Evolutionary conservation across 192 early-diverging fungal genomes (phyloP), one percentile per base, ranked within the genome.

Genomic region (Oehlia diaphana): DNA sequence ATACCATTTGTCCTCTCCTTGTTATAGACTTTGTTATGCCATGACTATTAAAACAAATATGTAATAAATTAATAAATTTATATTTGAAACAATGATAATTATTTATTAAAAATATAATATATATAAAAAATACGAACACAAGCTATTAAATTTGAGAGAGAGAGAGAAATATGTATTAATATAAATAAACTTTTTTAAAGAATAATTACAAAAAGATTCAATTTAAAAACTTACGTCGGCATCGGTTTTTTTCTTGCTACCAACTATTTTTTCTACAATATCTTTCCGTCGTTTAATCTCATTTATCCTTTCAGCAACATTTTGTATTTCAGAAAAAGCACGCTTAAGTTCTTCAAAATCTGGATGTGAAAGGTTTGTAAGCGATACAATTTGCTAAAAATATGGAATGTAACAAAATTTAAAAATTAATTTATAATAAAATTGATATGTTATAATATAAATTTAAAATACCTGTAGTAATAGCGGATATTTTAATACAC

Each of bases 401-500:
- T 58, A 47, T 12, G 44, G 4, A 61, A 47, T 5, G 10, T 13
- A 21, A 28, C 44, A 0, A 66, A 35, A 86, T 42, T 75, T 80
- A 75, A 64, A 66, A 66, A 31, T 2, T 35, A 53, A 63, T 65
- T 71, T 26, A 80, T 44, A 19, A 50, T 72, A 79, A 61, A 14
- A 49, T 65, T 76, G 23, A 64, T 61, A 37, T 9, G 3, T 66
- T 16, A 14, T 1, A 31, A 31, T 31, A 23, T 37, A 28, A 26
- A 67, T 16, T 63, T 33, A 9, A 35, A 73, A 72, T 87, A 91
- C 90, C 75, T 92, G 91, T 47, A 98, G 85, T 70, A 98, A 84
- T 3, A 99, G 85, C 2, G 97, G 97, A 82, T 97, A 97, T 84
- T 97, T 96, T n/a, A 99, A 86, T n/a, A 99, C 94, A 44, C 97